Percentiles rank a stretch among this genome's conserved stretches.
Conservation (phyloP, 495 filamentous ascomycete species). For the Ascobolus immersus region DNA sequence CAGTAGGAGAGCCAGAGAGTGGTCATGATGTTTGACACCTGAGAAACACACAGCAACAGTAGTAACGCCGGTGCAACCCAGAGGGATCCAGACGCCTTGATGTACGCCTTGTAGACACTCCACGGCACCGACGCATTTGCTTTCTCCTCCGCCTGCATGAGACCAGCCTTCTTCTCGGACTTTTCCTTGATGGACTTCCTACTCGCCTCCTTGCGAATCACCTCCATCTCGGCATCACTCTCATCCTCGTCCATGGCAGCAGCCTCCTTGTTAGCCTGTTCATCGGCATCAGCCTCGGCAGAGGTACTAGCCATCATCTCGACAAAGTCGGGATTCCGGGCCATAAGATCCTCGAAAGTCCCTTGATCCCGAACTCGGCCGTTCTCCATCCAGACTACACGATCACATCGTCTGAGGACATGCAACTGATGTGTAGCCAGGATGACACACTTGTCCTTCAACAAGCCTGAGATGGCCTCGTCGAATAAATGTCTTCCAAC, state of each 20-base stretch:
- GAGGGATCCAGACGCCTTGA: conserved; percentile 53
- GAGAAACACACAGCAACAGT: conserved; percentile 37
- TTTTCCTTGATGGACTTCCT: conserved; percentile 30
- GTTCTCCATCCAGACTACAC: conserved; percentile 74
- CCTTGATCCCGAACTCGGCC: conserved; percentile 62
- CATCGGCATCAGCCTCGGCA: conserved; percentile 29
- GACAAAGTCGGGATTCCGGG: conserved; percentile 38
- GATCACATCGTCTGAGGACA: conserved; percentile 68
- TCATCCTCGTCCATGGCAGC: conserved; percentile 15
- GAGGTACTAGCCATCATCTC: too few relatives aligned
- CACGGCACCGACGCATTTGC: conserved; percentile 59
- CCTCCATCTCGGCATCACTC: conserved; percentile 17
- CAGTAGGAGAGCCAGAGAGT: conserved; percentile 85
- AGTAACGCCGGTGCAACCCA: conserved; percentile 41
- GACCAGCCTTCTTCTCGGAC: conserved; percentile 31
- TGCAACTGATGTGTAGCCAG: conserved; percentile 88
- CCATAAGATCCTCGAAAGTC: conserved; percentile 69
- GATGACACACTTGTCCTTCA: conserved; percentile 71
- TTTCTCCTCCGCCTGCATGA: conserved; percentile 85
- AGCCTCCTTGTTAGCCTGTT: conserved; percentile 20
- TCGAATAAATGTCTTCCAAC: conserved; percentile 91
- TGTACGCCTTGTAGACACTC: conserved; percentile 59
- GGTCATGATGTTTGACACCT: conserved; percentile 63
- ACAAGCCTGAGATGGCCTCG: conserved; percentile 68
- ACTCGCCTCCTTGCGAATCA: conserved; percentile 22